These are phyloP conservation scores for Calonectria leucothoes DNA, from an alignment of 2,329 filamentous ascomycete genomes.

Conservation along the genomic window DNA sequence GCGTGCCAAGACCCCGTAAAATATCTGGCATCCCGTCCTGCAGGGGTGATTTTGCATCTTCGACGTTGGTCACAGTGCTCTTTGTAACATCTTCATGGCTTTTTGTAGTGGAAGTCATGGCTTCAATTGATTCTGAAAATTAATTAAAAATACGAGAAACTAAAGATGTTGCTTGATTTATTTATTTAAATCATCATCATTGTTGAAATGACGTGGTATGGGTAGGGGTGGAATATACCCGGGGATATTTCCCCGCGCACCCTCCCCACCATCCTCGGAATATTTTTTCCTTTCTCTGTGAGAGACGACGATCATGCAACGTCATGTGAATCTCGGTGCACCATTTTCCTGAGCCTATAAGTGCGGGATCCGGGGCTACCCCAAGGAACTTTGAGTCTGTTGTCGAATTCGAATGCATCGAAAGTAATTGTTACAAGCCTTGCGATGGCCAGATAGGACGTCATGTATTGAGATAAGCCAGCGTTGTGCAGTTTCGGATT, in stretches of 20 bases:
- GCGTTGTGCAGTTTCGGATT: too few species aligned
- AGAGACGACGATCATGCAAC: background rate
- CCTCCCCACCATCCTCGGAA: background rate
- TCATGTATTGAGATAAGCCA: too few species aligned
- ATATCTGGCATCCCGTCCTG: background rate
- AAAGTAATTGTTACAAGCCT: too few species aligned
- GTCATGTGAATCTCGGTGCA: background rate
- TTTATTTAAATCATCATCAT: background rate
- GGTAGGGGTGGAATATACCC: background rate
- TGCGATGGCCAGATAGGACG: too few species aligned
- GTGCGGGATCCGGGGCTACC: too few species aligned
- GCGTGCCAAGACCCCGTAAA: background rate
- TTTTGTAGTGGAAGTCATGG: background rate
- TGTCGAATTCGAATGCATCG: too few species aligned
- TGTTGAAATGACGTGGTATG: background rate
- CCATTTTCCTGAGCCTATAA: too few species aligned
- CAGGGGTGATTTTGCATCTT: background rate
- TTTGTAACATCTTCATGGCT: background rate
- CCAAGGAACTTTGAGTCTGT: too few species aligned
- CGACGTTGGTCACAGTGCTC: background rate
- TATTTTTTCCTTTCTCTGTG: background rate
- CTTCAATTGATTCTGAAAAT: too few species aligned
- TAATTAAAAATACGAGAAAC: too few species aligned
- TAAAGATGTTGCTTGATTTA: background rate
- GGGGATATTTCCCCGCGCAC: background rate